Percentiles rank a stretch among this genome's conserved stretches.
Conservation (phyloP, 768 basidiomycete species). For the Suillus variegatus region DNA sequence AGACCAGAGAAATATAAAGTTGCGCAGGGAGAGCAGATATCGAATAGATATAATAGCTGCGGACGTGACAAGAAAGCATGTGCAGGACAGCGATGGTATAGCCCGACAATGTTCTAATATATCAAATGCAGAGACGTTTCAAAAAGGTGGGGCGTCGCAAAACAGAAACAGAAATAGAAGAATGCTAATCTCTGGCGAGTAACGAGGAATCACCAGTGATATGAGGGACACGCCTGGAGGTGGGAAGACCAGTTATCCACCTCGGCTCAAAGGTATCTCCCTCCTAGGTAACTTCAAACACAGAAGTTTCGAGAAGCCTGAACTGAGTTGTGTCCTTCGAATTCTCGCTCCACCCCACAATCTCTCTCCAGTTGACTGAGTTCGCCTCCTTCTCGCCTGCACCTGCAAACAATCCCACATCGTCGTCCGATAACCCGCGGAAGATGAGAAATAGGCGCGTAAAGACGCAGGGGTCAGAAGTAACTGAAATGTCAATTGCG, state of each 20-base stretch:
- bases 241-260: conserved; percentile 20
- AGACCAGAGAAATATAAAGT: conserved; percentile 7
- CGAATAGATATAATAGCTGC: conserved; percentile 12
- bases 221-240: conserved; percentile 5
- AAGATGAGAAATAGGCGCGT: conserved; percentile 87
- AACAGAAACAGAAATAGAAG: conserved; percentile 5
- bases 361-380: conserved; percentile 75
- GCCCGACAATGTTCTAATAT: conserved; percentile 27
- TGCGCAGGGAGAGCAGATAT: conserved; percentile 11
- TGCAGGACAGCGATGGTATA: conserved; percentile 23
- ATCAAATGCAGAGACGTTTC: conserved; percentile 19
- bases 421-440: conserved; percentile 80
- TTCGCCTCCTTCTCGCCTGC: conserved; percentile 89
- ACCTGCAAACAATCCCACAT: conserved; percentile 69
- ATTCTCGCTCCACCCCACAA: conserved; percentile 80
- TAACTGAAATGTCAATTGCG: conserved; percentile 87
- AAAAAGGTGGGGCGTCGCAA: conserved; percentile 5
- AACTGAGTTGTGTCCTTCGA: conserved; percentile 75
- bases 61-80: conserved; percentile 17
- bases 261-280: not conserved
- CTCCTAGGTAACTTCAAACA: conserved; percentile 65
- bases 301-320: conserved; percentile 76
- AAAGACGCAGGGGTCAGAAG: conserved; percentile 76
- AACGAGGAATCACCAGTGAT: conserved; percentile 5
- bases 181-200: not conserved